Base-by-base conservation (phyloP, 495 filamentous ascomycete species). In the Talaromyces trachyspermus region DNA sequence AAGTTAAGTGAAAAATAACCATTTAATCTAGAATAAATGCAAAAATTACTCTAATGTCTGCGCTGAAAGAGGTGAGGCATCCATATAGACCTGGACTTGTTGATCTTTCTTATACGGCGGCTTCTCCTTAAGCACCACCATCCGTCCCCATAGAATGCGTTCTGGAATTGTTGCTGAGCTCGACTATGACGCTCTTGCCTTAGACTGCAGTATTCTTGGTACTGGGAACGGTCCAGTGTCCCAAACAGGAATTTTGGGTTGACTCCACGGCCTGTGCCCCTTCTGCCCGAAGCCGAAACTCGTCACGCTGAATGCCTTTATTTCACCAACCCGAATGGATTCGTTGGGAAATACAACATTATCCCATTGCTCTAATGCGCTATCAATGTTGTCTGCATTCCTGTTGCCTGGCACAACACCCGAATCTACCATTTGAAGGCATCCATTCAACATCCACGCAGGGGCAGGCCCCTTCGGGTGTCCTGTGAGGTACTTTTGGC, bases 261-360 rank as follows among this genome's bases (percentile, higher is more conserved):
- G n/a, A 58, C 49, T 45, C 49, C 15, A 60, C 41, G 15, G 49
- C 46, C 24, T 53, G 52, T 1, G 17, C 53, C 53, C 49, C 41
- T 60, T 58, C 48, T 60, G 57, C 1, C 55, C 57, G 44, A 58
- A 60, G 15, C 56, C 53, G 43, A 58, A 60, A 15, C 55, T 56
- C 24, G 43, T 56, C 2, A 55, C 17, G 10, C 43, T 39, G 46
- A 55, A 52, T 10, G 55, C 55, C 39, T 55, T 50, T 4, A 56
- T 5, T 14, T 25, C 38, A 2, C 15, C 10, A 20, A 19, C 49
- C n/a, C 49, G 46, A 7, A 60, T 37, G 8, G 23, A 45, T 4
- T 33, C 27, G 23, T 27, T 51, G 14, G 46, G 52, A 26, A 36
- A 55, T 14, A 44, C 36, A 12, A 60, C 24, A 32, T 50, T 23